Evolutionary conservation across 352 stramenopile genomes (phyloP).

Genomic region (Pythium graminicola): DNA sequence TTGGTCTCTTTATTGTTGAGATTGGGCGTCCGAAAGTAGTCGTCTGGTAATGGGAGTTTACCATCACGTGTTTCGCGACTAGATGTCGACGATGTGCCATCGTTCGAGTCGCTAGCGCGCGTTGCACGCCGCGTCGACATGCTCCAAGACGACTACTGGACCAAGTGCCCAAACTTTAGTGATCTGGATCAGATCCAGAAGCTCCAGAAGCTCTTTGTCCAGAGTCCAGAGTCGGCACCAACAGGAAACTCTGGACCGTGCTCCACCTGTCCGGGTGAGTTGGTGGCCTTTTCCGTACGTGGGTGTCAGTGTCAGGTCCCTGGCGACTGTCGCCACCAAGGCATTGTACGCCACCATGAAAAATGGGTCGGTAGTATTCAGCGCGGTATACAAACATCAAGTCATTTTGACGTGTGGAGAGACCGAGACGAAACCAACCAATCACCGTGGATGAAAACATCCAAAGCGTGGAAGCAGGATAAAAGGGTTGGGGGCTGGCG

Average conservation of each 20-base stretch:
- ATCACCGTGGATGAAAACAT: background rate
- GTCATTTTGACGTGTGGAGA: background rate
- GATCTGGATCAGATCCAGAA: too few relatives aligned
- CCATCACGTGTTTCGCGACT: conserved; percentile 3
- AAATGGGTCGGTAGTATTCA: conserved; percentile 1
- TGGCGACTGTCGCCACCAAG: conserved; percentile 10
- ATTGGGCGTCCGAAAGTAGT: conserved; percentile 58
- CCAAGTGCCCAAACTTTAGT: too few relatives aligned
- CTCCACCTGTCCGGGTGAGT: conserved; percentile 9
- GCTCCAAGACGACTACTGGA: too few relatives aligned
- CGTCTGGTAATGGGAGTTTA: conserved; percentile 54
- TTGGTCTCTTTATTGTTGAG: conserved; percentile 59
- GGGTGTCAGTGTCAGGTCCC: conserved; percentile 11
- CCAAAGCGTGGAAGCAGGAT: background rate
- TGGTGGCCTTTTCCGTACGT: conserved; percentile 16
- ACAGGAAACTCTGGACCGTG: conserved; percentile 3
- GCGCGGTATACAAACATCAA: conserved; percentile 13
- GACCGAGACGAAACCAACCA: background rate
- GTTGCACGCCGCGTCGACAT: conserved; percentile 2
- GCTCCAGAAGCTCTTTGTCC: too few relatives aligned
- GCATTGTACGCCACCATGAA: background rate
- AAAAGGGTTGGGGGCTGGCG: too few relatives aligned
- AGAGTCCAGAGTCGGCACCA: background rate
- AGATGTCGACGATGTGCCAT: background rate
- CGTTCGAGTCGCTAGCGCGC: conserved; percentile 10